A percentile compares a stretch with the other conserved stretches of the same genome.
These are phyloP conservation scores for Tolypocladium cylindrosporum DNA, from an alignment of 2,329 filamentous ascomycete species.

Conservation along the genomic window DNA sequence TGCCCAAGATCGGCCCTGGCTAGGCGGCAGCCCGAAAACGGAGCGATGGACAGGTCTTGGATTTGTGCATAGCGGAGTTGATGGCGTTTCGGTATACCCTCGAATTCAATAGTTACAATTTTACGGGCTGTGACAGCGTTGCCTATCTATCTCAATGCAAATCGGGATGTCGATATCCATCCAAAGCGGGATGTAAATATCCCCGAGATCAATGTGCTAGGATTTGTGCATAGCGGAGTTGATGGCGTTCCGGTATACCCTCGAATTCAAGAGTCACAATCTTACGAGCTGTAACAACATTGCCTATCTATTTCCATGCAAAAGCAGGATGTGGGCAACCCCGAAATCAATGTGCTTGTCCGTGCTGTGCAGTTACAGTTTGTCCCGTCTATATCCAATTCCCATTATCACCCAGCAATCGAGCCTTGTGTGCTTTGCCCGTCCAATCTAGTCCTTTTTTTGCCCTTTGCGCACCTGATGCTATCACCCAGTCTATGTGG, in stretches of 20 bases:
- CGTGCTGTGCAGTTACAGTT: neutral
- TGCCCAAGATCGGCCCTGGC: slow-evolving; percentile 61
- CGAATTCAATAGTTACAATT: neutral
- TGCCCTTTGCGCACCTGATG: neutral
- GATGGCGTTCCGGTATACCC: slow-evolving; percentile 15
- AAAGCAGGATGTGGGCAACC: neutral
- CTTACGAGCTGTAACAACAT: too few relatives aligned
- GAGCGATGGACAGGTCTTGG: neutral
- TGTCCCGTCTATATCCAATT: neutral
- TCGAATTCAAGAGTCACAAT: slow-evolving; percentile 1
- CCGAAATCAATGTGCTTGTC: neutral
- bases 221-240: slow-evolving; percentile 1
- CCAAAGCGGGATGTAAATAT: neutral
- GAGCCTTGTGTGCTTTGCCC: neutral
- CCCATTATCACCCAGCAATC: neutral
- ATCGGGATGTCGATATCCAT: neutral
- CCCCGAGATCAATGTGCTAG: too few relatives aligned
- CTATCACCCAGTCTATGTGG: neutral
- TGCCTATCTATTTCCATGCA: too few relatives aligned
- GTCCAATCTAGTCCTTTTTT: neutral
- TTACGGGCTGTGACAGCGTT: too few relatives aligned
- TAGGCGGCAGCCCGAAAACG: slow-evolving; percentile 18
- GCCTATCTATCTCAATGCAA: too few relatives aligned
- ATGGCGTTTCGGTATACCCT: slow-evolving; percentile 16
- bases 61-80: slow-evolving; percentile 10